These are phyloP conservation scores for Coemansia sp. DNA, from an alignment of 192 early-diverging fungal genomes.

Conservation along the genomic window DNA sequence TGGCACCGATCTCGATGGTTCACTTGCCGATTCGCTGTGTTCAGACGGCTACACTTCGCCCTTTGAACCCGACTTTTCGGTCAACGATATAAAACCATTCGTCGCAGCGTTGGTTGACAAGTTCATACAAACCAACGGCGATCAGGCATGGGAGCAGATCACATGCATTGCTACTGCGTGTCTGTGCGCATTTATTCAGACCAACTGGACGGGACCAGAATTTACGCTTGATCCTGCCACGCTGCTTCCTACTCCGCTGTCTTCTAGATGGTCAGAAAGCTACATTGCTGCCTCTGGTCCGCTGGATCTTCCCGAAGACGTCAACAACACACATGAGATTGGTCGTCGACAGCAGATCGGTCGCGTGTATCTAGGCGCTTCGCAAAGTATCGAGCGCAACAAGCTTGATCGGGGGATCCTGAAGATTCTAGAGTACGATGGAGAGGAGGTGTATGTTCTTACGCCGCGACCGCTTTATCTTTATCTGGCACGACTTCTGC, in stretches of 20 bases:
- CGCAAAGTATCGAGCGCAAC: slow-evolving; percentile 35
- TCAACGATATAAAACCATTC: slow-evolving; percentile 38
- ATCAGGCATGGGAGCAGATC: slow-evolving; percentile 24
- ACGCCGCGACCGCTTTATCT: slow-evolving; percentile 70
- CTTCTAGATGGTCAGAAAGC: slow-evolving; percentile 23
- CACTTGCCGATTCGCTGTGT: slow-evolving; percentile 3
- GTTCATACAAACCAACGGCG: slow-evolving; percentile 13
- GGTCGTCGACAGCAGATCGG: slow-evolving; percentile 43
- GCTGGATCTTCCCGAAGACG: slow-evolving; percentile 44
- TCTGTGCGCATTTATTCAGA: slow-evolving; percentile 83
- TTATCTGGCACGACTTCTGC: slow-evolving; percentile 62
- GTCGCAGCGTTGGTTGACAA: slow-evolving; percentile 17
- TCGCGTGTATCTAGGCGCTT: slow-evolving; percentile 43
- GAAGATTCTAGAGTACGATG: slow-evolving; percentile 65
- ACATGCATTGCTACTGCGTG: slow-evolving; percentile 63
- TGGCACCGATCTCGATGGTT: slow-evolving; percentile 50
- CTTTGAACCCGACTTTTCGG: slow-evolving; percentile 45
- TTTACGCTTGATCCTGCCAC: slow-evolving; percentile 60
- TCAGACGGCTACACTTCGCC: slow-evolving; percentile 18
- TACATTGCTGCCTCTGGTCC: slow-evolving; percentile 28
- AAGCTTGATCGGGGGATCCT: slow-evolving; percentile 42
- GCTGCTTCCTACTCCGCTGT: slow-evolving; percentile 56
- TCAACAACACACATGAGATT: slow-evolving; percentile 37
- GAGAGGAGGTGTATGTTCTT: slow-evolving; percentile 83
- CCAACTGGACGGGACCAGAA: slow-evolving; percentile 85